A percentile compares a stretch with the other conserved stretches of the same genome.
These are phyloP conservation scores for Termitomyces sp. DNA, from an alignment of 768 basidiomycete genomes.

Conservation along the genomic window DNA sequence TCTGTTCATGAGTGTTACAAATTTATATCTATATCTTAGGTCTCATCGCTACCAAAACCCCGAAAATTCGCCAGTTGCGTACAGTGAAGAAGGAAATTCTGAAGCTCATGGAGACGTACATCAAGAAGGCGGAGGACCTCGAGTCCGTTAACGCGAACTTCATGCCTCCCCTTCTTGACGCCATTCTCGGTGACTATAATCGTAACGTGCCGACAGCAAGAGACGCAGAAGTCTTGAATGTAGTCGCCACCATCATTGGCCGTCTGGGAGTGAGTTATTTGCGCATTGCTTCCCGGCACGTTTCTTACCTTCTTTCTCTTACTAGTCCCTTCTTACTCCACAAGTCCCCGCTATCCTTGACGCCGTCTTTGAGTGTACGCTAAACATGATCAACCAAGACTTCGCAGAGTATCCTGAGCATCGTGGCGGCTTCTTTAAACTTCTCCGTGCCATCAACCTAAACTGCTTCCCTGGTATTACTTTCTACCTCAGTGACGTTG, in stretches of 20 bases:
- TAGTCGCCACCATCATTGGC: conserved; percentile 91
- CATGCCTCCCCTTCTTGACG: conserved; percentile 93
- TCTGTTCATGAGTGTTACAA: neutral
- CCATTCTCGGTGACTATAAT: conserved; percentile 96
- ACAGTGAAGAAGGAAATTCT: conserved; percentile 99
- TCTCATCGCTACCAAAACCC: conserved; percentile 90
- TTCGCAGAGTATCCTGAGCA: conserved; percentile 99
- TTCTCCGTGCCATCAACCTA: conserved; percentile 87
- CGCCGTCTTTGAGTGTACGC: conserved; percentile 94
- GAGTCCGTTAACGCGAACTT: conserved; percentile 89
- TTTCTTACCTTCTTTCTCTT: conserved; percentile 8
- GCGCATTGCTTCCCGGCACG: neutral
- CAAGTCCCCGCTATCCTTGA: conserved; percentile 95
- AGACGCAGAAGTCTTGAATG: conserved; percentile 95
- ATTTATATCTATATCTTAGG: conserved; percentile 41
- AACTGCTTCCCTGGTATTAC: conserved; percentile 89
- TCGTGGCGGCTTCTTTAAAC: conserved; percentile 94
- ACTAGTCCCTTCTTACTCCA: conserved; percentile 78
- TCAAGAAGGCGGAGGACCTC: conserved; percentile 95
- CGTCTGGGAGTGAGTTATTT: conserved; percentile 71
- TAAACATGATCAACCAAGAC: conserved; percentile 99
- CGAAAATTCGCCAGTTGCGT: conserved; percentile 88
- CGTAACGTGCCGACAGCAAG: conserved; percentile 90
- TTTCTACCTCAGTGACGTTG: neutral
- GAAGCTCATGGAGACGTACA: conserved; percentile 96